phyloP scores from a whole-genome alignment of 192 early-diverging fungal genomes.

The Oehlia diaphana region DNA sequence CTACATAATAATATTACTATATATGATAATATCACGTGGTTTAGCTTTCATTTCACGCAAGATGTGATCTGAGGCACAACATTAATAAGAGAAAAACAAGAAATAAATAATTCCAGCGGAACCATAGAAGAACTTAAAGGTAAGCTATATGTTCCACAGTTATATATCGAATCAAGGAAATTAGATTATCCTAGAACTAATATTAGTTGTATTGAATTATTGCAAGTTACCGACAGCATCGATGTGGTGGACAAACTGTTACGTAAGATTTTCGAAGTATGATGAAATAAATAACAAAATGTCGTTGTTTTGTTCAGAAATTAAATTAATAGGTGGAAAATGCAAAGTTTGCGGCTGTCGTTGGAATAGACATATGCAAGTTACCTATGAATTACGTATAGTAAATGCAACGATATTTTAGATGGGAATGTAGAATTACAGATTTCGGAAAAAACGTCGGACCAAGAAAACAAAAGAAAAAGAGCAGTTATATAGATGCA shows the following conservation, averaged over 20 bases:
- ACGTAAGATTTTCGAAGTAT: slow-evolving; percentile 4
- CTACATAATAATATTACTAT: too few relatives aligned
- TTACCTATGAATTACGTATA: background rate
- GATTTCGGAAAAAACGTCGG: slow-evolving; percentile 18
- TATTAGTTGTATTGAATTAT: background rate
- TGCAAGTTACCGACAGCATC: background rate
- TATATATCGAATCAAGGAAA: slow-evolving; percentile 22
- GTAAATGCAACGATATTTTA: slow-evolving; percentile 18
- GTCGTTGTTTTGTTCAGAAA: slow-evolving; percentile 26
- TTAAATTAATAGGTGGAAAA: slow-evolving; percentile 5
- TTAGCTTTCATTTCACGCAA: too few relatives aligned
- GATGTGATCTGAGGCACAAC: too few relatives aligned
- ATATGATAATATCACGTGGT: too few relatives aligned
- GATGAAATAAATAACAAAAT: slow-evolving; percentile 27
- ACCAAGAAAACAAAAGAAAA: slow-evolving; percentile 5
- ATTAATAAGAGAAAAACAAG: slow-evolving; percentile 23
- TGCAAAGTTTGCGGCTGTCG: slow-evolving; percentile 33
- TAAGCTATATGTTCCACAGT: slow-evolving; percentile 25
- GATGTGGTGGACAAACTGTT: slow-evolving; percentile 23
- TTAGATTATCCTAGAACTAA: slow-evolving; percentile 27
- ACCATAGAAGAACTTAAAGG: slow-evolving; percentile 27
- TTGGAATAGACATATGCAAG: slow-evolving; percentile 34
- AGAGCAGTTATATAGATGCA: slow-evolving; percentile 2
- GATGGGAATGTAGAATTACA: slow-evolving; percentile 26
- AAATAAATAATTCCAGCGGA: slow-evolving; percentile 28